phyloP scores from a whole-genome alignment of 441 rosid genomes.

The Melastoma candidum region DNA sequence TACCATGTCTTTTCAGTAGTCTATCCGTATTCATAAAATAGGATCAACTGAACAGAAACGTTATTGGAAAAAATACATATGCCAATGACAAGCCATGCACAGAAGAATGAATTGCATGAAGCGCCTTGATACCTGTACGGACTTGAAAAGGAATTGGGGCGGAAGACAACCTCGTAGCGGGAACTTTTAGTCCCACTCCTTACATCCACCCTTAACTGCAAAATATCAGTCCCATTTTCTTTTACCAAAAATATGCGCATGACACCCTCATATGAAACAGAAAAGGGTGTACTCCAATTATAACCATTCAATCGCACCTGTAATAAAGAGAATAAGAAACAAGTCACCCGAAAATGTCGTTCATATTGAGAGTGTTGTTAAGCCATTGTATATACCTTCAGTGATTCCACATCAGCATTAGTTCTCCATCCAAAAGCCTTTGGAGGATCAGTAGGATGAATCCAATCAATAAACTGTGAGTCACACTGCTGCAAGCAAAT shows the following conservation, averaged over 20 bases:
- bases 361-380: constrained; percentile 5
- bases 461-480: constrained; percentile 69
- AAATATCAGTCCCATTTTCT: constrained; percentile 41
- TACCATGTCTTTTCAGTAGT: too few species aligned
- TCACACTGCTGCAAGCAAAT: constrained; percentile 87
- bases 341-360: constrained; percentile 15
- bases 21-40: too few species aligned
- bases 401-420: constrained; percentile 48
- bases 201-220: constrained; percentile 73
- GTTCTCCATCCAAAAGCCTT: constrained; percentile 74
- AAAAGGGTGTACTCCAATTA: constrained; percentile 88
- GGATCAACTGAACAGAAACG: too few species aligned
- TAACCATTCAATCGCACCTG: constrained; percentile 76
- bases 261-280: constrained; percentile 69
- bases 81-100: too few species aligned
- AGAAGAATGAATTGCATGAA: not conserved
- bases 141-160: constrained; percentile 73
- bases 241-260: constrained; percentile 66
- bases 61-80: too few species aligned
- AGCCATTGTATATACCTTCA: constrained; percentile 41
- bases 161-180: constrained; percentile 86
- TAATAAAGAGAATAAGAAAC: constrained; percentile 18
- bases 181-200: constrained; percentile 92
- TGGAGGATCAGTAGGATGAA: constrained; percentile 88
- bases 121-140: constrained; percentile 74